phyloP scores from a whole-genome alignment of 192 early-diverging fungal genomes.

The Endogone sp. region DNA sequence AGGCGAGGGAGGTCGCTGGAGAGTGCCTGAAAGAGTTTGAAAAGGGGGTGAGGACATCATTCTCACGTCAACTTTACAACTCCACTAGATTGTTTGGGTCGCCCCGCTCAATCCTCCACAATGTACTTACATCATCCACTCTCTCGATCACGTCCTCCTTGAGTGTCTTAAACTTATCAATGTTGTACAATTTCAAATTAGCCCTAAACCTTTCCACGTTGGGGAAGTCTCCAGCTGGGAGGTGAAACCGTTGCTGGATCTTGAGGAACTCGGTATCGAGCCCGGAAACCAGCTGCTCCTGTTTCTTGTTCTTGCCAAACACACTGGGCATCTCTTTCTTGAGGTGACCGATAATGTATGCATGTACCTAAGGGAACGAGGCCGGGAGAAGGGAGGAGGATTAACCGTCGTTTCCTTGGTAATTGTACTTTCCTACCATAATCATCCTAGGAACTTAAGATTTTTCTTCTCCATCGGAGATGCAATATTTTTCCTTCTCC shows the following conservation, averaged over 20 bases:
- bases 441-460: too few relatives aligned
- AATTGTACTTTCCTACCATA: too few relatives aligned
- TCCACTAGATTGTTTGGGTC: too few relatives aligned
- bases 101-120: too few relatives aligned
- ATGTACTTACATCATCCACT: conserved; percentile 64
- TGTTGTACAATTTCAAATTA: conserved; percentile 68
- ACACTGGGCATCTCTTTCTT: conserved; percentile 78
- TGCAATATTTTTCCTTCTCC: too few relatives aligned
- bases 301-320: conserved; percentile 77
- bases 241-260: conserved; percentile 63
- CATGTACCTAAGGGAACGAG: conserved; percentile 65
- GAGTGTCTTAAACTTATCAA: conserved; percentile 77
- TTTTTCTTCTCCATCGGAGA: too few relatives aligned
- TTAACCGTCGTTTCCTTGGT: background rate
- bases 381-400: background rate
- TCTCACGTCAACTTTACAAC: too few relatives aligned
- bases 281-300: conserved; percentile 65
- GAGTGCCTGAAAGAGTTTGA: conserved; percentile 44
- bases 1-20: conserved; percentile 67
- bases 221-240: conserved; percentile 83
- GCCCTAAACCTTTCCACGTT: conserved; percentile 67
- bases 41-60: background rate
- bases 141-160: conserved; percentile 59
- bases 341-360: conserved; percentile 78
- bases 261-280: conserved; percentile 74